phyloP scores from a whole-genome alignment of 2,329 filamentous ascomycete species.

The Curvularia sp. region DNA sequence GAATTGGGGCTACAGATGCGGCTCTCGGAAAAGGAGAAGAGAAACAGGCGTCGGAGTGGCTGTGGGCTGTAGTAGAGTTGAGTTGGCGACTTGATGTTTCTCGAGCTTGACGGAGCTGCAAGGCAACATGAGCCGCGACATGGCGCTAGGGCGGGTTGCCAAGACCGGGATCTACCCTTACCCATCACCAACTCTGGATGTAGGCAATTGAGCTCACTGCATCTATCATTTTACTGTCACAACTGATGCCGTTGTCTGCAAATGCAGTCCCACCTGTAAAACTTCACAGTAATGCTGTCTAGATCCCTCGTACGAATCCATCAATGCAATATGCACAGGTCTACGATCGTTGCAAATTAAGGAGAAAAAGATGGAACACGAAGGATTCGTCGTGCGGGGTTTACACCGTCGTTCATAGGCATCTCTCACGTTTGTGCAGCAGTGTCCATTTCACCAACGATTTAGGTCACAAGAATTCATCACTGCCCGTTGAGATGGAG shows the following conservation, averaged over 20 bases:
- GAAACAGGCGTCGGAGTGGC: not conserved
- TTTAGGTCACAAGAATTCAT: not conserved
- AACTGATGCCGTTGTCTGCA: too few relatives aligned
- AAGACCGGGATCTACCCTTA: slow-evolving; percentile 21
- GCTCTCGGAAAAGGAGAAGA: not conserved
- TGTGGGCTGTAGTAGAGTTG: slow-evolving; percentile 11
- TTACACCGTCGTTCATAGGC: not conserved
- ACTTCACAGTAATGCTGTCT: not conserved
- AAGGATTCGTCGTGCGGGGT: not conserved
- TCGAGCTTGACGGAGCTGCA: slow-evolving; percentile 34
- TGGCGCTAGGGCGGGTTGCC: slow-evolving; percentile 27
- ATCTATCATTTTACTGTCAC: too few relatives aligned
- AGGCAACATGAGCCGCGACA: slow-evolving; percentile 39
- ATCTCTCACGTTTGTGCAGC: not conserved
- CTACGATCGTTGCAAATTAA: not conserved
- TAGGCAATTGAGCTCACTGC: not conserved
- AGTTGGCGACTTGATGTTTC: slow-evolving; percentile 29
- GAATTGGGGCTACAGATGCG: not conserved
- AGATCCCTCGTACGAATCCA: not conserved
- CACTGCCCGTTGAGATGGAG: not conserved
- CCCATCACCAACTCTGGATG: not conserved
- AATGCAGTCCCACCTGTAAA: too few relatives aligned
- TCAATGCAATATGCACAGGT: not conserved
- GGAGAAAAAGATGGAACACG: not conserved
- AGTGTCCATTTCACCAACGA: not conserved